These are phyloP conservation scores for Apiospora kogelbergensis DNA, from an alignment of 2,329 filamentous ascomycete species.

Conservation along the genomic window DNA sequence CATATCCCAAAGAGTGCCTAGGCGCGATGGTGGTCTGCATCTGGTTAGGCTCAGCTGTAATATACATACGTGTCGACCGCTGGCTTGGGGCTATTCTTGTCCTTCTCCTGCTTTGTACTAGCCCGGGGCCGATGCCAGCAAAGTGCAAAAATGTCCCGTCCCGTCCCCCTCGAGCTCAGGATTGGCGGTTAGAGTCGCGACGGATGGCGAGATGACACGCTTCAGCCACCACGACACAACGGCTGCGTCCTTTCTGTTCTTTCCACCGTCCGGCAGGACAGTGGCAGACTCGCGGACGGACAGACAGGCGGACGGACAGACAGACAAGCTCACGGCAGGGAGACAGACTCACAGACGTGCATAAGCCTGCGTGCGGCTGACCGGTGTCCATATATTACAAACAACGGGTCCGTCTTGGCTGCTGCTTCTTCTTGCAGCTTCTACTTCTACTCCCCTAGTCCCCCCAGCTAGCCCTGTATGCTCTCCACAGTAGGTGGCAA, in stretches of 20 bases:
- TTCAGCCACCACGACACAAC: neutral
- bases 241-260: too few relatives aligned
- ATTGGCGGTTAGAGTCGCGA: neutral
- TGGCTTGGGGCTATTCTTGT: neutral
- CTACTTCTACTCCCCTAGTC: too few relatives aligned
- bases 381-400: neutral
- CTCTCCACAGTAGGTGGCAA: neutral
- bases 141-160: neutral
- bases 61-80: neutral
- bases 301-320: too few relatives aligned
- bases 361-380: slow-evolving; percentile 6
- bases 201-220: neutral
- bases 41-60: neutral
- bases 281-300: too few relatives aligned
- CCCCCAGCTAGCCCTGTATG: too few relatives aligned
- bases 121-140: neutral
- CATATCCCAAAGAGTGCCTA: neutral
- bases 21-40: neutral
- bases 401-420: neutral
- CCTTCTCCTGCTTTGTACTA: neutral
- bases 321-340: neutral
- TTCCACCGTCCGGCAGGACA: too few relatives aligned
- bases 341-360: neutral
- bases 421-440: neutral
- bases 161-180: neutral